These are phyloP conservation scores for Colletotrichum costaricense DNA, from an alignment of 2,329 filamentous ascomycete species.

Conservation along the genomic window DNA sequence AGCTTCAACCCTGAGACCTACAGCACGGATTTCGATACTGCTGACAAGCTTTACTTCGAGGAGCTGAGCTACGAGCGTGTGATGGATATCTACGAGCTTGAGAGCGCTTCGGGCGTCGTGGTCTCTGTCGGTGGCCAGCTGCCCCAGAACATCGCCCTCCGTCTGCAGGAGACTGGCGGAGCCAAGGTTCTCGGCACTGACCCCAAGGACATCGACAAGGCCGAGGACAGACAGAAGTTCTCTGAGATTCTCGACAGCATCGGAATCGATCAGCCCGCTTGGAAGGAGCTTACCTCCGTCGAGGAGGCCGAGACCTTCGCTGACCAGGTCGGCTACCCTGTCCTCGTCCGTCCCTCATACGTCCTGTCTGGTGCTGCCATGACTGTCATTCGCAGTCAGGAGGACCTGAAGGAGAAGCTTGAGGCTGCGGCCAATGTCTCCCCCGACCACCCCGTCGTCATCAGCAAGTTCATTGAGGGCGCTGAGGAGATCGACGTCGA, in stretches of 20 bases:
- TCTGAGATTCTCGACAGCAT: conserved; percentile 97
- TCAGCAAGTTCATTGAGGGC: conserved; percentile 97
- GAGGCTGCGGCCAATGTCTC: conserved; percentile 90
- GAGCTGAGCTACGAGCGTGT: conserved; percentile 97
- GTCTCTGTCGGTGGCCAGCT: conserved; percentile 97
- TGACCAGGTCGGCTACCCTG: conserved; percentile 87
- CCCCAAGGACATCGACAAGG: conserved; percentile 95
- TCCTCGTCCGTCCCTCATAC: conserved; percentile 93
- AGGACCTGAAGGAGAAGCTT: conserved; percentile 94
- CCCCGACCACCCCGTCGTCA: conserved; percentile 96
- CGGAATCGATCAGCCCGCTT: conserved; percentile 94
- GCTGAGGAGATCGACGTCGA: conserved; percentile 98
- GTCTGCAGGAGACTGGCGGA: conserved; percentile 89
- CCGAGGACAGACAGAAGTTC: conserved; percentile 98
- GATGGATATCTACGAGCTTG: conserved; percentile 98
- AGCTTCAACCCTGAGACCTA: conserved; percentile 84
- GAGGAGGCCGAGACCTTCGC: conserved; percentile 90
- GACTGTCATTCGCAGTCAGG: conserved; percentile 91
- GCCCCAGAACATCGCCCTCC: conserved; percentile 96
- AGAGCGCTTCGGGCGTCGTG: conserved; percentile 85
- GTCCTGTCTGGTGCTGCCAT: conserved; percentile 98
- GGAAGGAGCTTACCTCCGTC: conserved; percentile 96
- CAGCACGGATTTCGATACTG: conserved; percentile 86
- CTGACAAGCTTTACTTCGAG: conserved; percentile 95
- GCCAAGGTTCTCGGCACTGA: conserved; percentile 94